phyloP scores from a whole-genome alignment of 768 basidiomycete species.

The Calocera viscosa region DNA sequence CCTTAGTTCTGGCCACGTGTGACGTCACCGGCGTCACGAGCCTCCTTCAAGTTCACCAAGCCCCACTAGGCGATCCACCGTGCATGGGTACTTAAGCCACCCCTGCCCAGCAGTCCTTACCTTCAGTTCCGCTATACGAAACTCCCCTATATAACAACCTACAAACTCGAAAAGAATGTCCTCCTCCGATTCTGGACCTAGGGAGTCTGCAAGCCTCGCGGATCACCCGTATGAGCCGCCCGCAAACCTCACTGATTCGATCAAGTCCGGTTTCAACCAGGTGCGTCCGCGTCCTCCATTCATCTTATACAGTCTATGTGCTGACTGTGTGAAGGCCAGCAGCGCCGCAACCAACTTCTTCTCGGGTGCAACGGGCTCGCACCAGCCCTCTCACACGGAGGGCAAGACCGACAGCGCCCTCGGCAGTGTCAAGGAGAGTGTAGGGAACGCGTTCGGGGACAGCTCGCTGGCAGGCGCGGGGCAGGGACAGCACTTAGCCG shows the following conservation, averaged over 20 bases:
- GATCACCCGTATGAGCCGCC: not conserved
- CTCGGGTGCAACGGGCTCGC: not conserved
- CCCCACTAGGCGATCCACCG: not conserved
- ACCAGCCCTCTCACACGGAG: not conserved
- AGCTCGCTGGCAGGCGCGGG: not conserved
- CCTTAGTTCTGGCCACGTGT: not conserved
- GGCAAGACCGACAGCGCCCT: not conserved
- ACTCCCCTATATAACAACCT: not conserved
- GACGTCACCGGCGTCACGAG: constrained; percentile 2
- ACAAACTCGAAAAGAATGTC: not conserved
- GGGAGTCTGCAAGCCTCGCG: not conserved
- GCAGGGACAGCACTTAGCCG: not conserved
- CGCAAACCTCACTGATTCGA: not conserved
- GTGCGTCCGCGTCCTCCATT: not conserved
- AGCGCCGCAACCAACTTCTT: not conserved
- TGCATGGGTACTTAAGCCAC: no score
- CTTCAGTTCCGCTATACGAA: no score
- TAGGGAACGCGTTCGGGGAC: not conserved
- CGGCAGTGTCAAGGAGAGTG: not conserved
- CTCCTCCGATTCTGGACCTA: not conserved
- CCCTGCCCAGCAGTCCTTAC: no score
- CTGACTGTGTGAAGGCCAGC: not conserved
- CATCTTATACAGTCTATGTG: not conserved
- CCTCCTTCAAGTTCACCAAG: not conserved
- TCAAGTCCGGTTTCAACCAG: not conserved